Percentiles rank a stretch among this genome's conserved stretches.
These are phyloP conservation scores for Madurella mycetomatis DNA, from an alignment of 2,329 filamentous ascomycete genomes.

Conservation along the genomic window DNA sequence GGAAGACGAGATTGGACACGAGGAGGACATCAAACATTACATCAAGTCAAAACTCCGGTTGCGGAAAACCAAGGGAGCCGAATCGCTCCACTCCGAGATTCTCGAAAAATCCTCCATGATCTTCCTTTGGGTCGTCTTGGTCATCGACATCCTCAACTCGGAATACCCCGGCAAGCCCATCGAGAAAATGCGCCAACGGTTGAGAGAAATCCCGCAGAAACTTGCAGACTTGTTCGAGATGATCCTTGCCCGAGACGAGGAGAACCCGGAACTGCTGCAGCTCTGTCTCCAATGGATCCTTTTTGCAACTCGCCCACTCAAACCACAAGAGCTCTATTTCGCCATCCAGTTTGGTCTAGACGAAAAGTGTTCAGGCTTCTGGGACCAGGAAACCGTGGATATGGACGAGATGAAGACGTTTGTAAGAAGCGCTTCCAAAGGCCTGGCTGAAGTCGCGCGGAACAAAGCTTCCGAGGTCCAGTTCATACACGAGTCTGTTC, in stretches of 20 bases:
- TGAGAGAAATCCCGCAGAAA: constrained; percentile 34
- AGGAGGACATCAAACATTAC: constrained; percentile 34
- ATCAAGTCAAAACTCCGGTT: constrained; percentile 29
- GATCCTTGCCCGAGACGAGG: constrained; percentile 44
- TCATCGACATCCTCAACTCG: constrained; percentile 36
- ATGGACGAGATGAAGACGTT: constrained; percentile 29
- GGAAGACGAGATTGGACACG: constrained; percentile 34
- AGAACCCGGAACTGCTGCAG: constrained; percentile 37
- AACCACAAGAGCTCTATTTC: constrained; percentile 40
- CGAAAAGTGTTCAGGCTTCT: background rate
- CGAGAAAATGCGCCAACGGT: constrained; percentile 24
- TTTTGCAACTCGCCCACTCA: constrained; percentile 42
- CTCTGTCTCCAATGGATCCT: constrained; percentile 52
- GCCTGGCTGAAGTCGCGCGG: constrained; percentile 41
- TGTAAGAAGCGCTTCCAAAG: constrained; percentile 45
- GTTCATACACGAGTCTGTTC: constrained; percentile 51
- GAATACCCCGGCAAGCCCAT: constrained; percentile 30
- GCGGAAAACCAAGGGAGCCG: constrained; percentile 3
- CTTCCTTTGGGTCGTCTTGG: constrained; percentile 43
- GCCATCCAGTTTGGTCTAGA: constrained; percentile 34
- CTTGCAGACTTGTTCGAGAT: constrained; percentile 47
- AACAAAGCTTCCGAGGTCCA: constrained; percentile 35
- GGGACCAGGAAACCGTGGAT: constrained; percentile 17
- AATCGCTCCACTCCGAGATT: constrained; percentile 27
- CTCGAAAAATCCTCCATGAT: constrained; percentile 36